Evolutionary conservation across 2,329 filamentous ascomycete species (phyloP), one percentile per base, ranked within the genome.

Genomic region (Epichloe festucae): DNA sequence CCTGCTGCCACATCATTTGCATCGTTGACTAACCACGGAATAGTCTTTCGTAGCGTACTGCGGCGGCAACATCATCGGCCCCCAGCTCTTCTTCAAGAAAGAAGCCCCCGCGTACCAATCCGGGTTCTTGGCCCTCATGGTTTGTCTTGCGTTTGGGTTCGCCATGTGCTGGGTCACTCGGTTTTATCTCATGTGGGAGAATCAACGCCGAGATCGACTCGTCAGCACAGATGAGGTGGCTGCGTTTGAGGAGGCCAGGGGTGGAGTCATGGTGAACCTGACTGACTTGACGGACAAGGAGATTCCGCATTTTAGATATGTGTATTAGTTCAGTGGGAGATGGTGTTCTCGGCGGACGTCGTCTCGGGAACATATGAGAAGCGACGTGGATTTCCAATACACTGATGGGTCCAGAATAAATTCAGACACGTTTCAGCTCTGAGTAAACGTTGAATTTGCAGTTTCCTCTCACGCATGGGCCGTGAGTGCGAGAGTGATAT

Each of bases 101-200:
- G 78, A 85, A 59, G 70, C 72, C 0, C 82, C 82, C 0, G 66
- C 72, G 1, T 87, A 85, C 60, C 72, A 75, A 43, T 79, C 77
- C 39, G 81, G 79, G 0, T 82, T 84, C 56, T 70, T 75, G 6
- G 78, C 77, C 2, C 79, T 83, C 56, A 71, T 85, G 50, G 74
- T 77, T 4, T 83, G 78, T 63, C 82, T 81, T 59, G 70, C 69
- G 0, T 58, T 76, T 19, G 67, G 78, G 48, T 70, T 79, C 1
- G 40, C 72, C 1, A 64, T 52, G 14, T 58, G 59, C 38, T 56
- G 73, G 10, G 71, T 70, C 36, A 64, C 81, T 53, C 66, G 78
- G 14, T 73, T 70, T 58, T 73, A 78, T 50, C 66, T 82, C 15
- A 67, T 61, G 11, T 60, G 64, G 46, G 69, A 78, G 62, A 84